Conservation (phyloP, 257 asterid species). For the Striga asiatica region DNA sequence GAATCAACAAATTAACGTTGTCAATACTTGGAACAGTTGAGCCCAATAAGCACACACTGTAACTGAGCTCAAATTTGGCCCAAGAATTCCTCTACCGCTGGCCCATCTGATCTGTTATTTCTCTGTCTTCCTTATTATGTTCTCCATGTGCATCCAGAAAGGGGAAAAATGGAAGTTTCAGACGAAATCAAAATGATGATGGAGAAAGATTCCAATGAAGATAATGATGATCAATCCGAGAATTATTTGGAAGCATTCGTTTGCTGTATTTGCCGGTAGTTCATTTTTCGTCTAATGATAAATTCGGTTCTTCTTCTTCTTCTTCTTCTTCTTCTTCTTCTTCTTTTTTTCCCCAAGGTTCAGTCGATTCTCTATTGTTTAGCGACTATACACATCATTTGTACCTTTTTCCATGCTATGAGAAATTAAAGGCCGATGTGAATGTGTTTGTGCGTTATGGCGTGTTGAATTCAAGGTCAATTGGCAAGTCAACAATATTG, state of each 20-base stretch:
- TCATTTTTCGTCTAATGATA: neutral
- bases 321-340: neutral
- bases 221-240: conserved; percentile 21
- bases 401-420: neutral
- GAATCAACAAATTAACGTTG: too few relatives aligned
- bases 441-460: neutral
- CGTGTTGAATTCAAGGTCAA: neutral
- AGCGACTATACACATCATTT: neutral
- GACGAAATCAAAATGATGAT: conserved; percentile 3
- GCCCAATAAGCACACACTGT: too few relatives aligned
- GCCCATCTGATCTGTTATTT: neutral
- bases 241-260: conserved; percentile 25
- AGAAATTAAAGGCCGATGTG: neutral
- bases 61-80: neutral
- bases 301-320: neutral
- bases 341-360: neutral
- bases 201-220: conserved; percentile 15
- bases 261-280: conserved; percentile 50
- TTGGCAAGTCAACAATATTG: neutral
- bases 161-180: conserved; percentile 14
- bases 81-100: neutral
- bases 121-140: neutral
- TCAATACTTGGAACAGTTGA: too few relatives aligned
- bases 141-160: neutral
- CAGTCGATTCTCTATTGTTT: neutral